phyloP scores from a whole-genome alignment of 306 rosid species.

The Senna siamea region DNA sequence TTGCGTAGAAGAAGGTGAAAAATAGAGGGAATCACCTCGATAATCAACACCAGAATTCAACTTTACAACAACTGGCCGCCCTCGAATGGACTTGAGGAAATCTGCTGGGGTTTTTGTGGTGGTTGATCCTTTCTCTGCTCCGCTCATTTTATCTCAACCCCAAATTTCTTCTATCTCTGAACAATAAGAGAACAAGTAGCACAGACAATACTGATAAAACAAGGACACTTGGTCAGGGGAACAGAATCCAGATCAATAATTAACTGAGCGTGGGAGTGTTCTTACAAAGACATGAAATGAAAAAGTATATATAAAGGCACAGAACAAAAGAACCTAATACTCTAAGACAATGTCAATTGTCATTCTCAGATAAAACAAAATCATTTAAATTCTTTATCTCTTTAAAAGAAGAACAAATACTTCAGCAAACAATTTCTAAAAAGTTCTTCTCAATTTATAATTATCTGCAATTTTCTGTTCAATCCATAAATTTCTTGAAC shows the following conservation, averaged over 20 bases:
- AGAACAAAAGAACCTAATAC: neutral
- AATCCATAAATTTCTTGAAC: neutral
- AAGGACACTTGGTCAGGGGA: neutral
- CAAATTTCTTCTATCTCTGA: neutral
- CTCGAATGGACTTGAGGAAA: conserved; percentile 91
- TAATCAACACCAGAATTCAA: conserved; percentile 94
- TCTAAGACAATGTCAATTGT: neutral
- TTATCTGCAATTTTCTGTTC: neutral
- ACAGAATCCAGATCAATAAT: neutral
- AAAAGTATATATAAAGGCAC: neutral
- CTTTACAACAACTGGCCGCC: conserved; percentile 92
- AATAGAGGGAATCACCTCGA: conserved; percentile 62
- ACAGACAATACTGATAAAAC: neutral
- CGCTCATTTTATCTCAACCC: conserved; percentile 45
- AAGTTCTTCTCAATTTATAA: neutral
- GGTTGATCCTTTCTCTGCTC: conserved; percentile 66
- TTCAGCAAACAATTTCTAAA: neutral
- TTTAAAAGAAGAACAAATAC: neutral
- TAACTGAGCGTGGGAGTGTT: neutral
- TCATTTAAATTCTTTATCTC: neutral
- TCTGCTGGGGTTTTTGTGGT: conserved; percentile 89
- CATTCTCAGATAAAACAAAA: neutral
- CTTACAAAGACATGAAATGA: neutral
- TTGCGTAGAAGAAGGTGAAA: neutral
- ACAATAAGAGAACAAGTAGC: neutral